Percentiles rank a stretch among this genome's conserved stretches.
Evolutionary conservation across 345 rosid genomes (phyloP).

Genomic region (Luvunga scandens): DNA sequence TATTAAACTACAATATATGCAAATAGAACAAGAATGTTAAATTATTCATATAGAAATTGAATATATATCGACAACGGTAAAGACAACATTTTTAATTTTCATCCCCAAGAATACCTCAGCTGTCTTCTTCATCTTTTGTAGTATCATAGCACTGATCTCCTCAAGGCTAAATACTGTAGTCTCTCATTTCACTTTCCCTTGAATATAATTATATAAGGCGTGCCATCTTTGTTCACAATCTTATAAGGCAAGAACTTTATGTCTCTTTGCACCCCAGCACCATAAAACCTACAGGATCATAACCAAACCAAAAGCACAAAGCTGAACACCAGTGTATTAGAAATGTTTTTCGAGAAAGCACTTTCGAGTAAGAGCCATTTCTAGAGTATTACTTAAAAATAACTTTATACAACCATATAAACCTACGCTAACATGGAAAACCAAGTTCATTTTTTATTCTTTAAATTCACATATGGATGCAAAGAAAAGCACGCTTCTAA

Average conservation of each 20-base stretch:
- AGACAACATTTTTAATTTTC: conserved; percentile 47
- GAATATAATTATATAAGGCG: conserved; percentile 33
- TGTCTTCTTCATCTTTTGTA: conserved; percentile 17
- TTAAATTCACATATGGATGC: too few relatives aligned
- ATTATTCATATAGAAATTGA: background rate
- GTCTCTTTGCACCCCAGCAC: too few relatives aligned
- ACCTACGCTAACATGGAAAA: too few relatives aligned
- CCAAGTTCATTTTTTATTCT: too few relatives aligned
- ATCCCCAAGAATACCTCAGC: conserved; percentile 46
- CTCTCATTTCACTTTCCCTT: conserved; percentile 46
- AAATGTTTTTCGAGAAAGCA: background rate
- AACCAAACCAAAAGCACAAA: background rate
- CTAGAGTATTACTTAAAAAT: too few relatives aligned
- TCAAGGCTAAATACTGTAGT: conserved; percentile 57
- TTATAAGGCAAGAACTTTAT: too few relatives aligned
- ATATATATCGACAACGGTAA: conserved; percentile 47
- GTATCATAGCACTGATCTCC: conserved; percentile 57
- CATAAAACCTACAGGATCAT: conserved; percentile 14
- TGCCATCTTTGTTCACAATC: conserved; percentile 34
- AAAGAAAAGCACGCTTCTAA: background rate
- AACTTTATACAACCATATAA: too few relatives aligned
- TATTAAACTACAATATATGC: background rate
- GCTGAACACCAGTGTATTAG: background rate
- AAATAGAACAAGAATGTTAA: background rate
- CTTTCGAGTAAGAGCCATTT: background rate